phyloP scores from a whole-genome alignment of 306 rosid genomes.

The Senna siamea region DNA sequence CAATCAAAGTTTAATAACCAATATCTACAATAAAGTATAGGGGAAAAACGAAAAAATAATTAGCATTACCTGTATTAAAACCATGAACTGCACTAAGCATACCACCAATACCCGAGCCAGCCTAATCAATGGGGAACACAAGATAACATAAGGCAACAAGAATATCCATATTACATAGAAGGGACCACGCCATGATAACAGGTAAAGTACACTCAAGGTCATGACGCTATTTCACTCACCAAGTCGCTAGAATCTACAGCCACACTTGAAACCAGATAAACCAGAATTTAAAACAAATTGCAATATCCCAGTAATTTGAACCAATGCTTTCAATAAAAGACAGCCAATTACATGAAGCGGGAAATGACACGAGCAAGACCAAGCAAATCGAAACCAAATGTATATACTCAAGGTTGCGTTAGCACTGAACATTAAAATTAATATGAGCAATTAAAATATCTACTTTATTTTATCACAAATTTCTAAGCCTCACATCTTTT shows the following conservation, averaged over 20 bases:
- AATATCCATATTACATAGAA: slow-evolving; percentile 6
- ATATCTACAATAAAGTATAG: slow-evolving; percentile 18
- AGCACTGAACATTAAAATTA: background rate
- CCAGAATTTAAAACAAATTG: background rate
- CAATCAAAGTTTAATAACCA: slow-evolving; percentile 47
- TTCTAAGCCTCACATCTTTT: background rate
- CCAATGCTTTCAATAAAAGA: background rate
- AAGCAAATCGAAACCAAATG: background rate
- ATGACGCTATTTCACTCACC: no score
- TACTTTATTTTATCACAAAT: background rate
- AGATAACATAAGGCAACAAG: slow-evolving; percentile 18
- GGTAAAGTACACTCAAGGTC: background rate
- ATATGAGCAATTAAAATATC: background rate
- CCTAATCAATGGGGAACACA: slow-evolving; percentile 47
- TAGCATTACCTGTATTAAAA: slow-evolving; percentile 66
- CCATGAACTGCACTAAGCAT: slow-evolving; percentile 79
- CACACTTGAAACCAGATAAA: background rate
- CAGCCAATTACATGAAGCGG: background rate
- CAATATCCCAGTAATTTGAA: slow-evolving; percentile 1
- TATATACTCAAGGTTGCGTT: background rate
- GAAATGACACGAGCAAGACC: background rate
- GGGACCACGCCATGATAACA: background rate
- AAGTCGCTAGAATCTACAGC: no score
- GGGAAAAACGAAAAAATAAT: background rate
- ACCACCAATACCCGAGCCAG: slow-evolving; percentile 86